Base-by-base conservation (phyloP, 1,284 basidiomycete species). In the Volvariella surrecta region DNA sequence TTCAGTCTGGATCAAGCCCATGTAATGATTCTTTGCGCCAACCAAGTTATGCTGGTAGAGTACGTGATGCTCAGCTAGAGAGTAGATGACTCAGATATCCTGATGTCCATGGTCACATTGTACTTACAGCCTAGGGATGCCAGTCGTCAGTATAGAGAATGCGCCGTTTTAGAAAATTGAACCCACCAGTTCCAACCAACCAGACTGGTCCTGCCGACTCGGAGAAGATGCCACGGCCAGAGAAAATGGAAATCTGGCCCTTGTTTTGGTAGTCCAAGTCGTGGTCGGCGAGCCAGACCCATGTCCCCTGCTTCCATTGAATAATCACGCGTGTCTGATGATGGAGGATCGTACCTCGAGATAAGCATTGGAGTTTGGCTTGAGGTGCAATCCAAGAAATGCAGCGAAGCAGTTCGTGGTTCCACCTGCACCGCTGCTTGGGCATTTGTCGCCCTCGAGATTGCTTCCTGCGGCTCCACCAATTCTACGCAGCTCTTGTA, bases 261-360 rank as follows among this genome's bases (percentile, higher is more conserved):
- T 86, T 78, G 2, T 66, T 60, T 35, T 57, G 54, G 32, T 55
- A 57, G 50, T 83, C 81, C 20, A 83, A 62, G 45, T 83, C 77
- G 51, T 90, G 88, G 53, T 90, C 86, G 3, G 86, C 84, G 19
- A 76, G 69, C 89, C 89, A 91, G 6, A 85, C 67, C 84, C 85
- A 89, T 7, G 74, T 74, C 35, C 76, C 79, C 70, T 35, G n/a
- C 6, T 35, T 15, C n/a, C 6, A 79, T 35, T 18, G n/a, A 32
- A 19, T 17, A 28, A 8, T n/a, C 6, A 9, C 54, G 48, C 48
- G 50, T 48, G 4, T 54, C 40, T 35, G 47, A 20, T 28, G 18
- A 3, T 16, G 34, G 18, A n/a, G 19, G 39, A 10, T 53, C 54
- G 11, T 45, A 74, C 79, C 65, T 79, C 73, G 37, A 77, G 61